Evolutionary conservation across 2,329 filamentous ascomycete genomes (phyloP), one percentile per base, ranked within the genome.

Genomic region (Curvularia spicifera): DNA sequence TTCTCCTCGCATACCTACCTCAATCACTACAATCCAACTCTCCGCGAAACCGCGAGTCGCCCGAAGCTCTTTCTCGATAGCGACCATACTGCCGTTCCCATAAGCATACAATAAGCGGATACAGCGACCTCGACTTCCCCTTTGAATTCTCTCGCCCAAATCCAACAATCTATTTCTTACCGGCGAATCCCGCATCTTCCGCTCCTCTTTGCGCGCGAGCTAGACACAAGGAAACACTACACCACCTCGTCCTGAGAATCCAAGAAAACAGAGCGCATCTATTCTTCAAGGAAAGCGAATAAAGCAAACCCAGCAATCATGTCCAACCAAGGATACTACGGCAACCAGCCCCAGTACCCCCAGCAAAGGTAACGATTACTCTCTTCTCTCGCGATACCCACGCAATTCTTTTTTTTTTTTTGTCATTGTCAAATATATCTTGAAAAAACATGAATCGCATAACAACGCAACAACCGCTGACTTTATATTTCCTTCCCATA

Each of bases 241-340:
- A 28, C 22, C 12, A 44, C 5, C 22, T 5, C 8, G 22, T 28
- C n/a, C 24, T 28, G 42, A 44, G 42, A 7, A n/a, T n/a, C n/a
- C 24, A 13, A 20, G 22, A 40, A 49, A 9, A 37, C 33, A 37
- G 18, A 18, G 18, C 18, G 18, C 1, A 18, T 18, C 18, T 33
- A 13, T 33, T 33, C 12, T 15, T 4, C 13, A 2, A 33, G 3
- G 13, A 33, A 33, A 15, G 31, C 10, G 12, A 2, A n/a, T 9
- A 31, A 40, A 15, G 13, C 6, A 47, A n/a, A 39, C 13, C 29
- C 35, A 33, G 24, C 56, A 64, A 51, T 18, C 77, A 51, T 78
- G 76, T 73, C 75, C n/a, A 68, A 73, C 9, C 69, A 77, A 63
- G 64, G 70, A 42, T 77, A 77, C 61, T 78, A 78, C 65, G 29